These are phyloP conservation scores for Trichoderma lentiforme DNA, from an alignment of 2,329 filamentous ascomycete species.

Conservation along the genomic window DNA sequence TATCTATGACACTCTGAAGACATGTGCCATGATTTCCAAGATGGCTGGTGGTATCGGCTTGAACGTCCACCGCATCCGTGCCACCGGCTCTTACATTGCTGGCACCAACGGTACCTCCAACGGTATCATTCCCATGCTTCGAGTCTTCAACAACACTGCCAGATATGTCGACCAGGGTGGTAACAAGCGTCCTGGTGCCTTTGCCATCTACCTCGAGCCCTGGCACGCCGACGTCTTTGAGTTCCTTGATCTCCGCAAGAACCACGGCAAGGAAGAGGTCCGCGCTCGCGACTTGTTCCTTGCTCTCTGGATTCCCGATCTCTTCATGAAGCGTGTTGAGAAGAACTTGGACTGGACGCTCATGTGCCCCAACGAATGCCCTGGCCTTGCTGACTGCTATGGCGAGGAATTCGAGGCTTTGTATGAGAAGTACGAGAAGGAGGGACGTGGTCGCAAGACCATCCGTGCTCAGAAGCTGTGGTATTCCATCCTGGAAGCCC, in stretches of 20 bases:
- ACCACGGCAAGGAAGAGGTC: slow-evolving; percentile 98
- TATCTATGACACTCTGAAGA: slow-evolving; percentile 99
- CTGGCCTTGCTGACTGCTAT: slow-evolving; percentile 92
- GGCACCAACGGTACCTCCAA: slow-evolving; percentile 98
- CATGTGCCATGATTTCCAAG: slow-evolving; percentile 99
- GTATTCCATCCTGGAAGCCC: slow-evolving; percentile 97
- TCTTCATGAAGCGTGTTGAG: slow-evolving; percentile 99
- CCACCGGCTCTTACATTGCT: slow-evolving; percentile 95
- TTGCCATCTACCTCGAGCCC: slow-evolving; percentile 97
- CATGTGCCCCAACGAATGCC: slow-evolving; percentile 96
- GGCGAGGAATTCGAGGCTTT: slow-evolving; percentile 95
- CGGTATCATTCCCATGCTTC: slow-evolving; percentile 94
- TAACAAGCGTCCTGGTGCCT: slow-evolving; percentile 97
- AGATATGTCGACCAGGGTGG: slow-evolving; percentile 98
- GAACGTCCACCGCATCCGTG: slow-evolving; percentile 93
- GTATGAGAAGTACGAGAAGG: slow-evolving; percentile 87
- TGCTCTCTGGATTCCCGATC: slow-evolving; percentile 95
- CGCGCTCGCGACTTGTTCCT: slow-evolving; percentile 97
- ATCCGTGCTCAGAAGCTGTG: slow-evolving; percentile 98
- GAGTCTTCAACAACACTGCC: slow-evolving; percentile 98
- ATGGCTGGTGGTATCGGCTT: slow-evolving; percentile 97
- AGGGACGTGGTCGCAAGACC: slow-evolving; percentile 83
- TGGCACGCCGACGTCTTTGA: slow-evolving; percentile 98
- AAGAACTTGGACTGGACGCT: slow-evolving; percentile 95
- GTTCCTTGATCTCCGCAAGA: slow-evolving; percentile 97